Evolutionary conservation across 2,329 filamentous ascomycete species (phyloP).

Genomic region (Raffaelea ambrosiae): DNA sequence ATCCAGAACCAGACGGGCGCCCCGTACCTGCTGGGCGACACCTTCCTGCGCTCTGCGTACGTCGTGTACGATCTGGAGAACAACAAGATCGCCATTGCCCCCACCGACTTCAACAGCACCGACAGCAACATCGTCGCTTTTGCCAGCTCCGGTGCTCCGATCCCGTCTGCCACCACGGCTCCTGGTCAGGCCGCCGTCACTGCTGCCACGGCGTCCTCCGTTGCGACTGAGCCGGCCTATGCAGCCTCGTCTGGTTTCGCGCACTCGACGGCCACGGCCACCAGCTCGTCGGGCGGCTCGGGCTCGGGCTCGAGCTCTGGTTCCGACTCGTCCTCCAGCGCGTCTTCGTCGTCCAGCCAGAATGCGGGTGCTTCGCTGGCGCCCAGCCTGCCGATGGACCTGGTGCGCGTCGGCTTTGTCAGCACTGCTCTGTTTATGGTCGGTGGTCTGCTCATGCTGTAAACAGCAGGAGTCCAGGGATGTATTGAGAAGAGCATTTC

Average conservation of each 20-base stretch:
- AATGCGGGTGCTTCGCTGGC: background rate
- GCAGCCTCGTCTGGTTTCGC: conserved; percentile 28
- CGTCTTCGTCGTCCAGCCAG: background rate
- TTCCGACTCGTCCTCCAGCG: background rate
- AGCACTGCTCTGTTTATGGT: conserved; percentile 6
- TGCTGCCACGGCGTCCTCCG: conserved; percentile 12
- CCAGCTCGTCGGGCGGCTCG: background rate
- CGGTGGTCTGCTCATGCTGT: conserved; percentile 9
- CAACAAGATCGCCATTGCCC: conserved; percentile 45
- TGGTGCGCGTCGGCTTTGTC: conserved; percentile 4
- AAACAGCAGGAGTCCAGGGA: background rate
- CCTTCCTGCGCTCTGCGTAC: conserved; percentile 51
- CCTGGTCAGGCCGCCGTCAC: conserved; percentile 27
- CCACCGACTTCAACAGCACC: conserved; percentile 47
- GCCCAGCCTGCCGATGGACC: conserved; percentile 4
- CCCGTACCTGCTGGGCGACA: conserved; percentile 45
- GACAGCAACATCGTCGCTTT: conserved; percentile 41
- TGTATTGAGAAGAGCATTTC: too few species aligned
- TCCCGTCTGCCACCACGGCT: conserved; percentile 40
- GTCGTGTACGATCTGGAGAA: conserved; percentile 53
- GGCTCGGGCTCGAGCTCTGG: background rate
- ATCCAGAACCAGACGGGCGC: conserved; percentile 39
- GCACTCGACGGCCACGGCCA: background rate
- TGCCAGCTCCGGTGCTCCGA: conserved; percentile 36
- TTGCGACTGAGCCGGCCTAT: conserved; percentile 22